These are phyloP conservation scores for Cyanidium caldarium DNA, from an alignment of 23 red algal species.

Conservation along the genomic window DNA sequence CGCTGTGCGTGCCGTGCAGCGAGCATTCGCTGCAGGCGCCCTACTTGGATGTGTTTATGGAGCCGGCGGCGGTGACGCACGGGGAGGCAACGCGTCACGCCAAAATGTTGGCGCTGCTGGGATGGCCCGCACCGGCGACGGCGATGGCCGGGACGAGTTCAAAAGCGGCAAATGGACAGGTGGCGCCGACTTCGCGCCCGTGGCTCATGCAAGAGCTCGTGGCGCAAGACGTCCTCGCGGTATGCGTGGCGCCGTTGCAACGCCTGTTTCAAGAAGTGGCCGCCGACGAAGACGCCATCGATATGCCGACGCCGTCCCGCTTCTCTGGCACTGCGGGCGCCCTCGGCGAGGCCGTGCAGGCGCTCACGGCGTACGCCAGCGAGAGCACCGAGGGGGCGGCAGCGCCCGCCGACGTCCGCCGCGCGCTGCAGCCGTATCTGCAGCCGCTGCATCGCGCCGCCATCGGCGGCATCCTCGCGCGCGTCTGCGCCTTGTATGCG, in stretches of 20 bases:
- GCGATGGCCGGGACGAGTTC: background rate
- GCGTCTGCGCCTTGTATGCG: constrained; percentile 55
- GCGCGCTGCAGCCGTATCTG: constrained; percentile 22
- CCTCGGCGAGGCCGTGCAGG: no score
- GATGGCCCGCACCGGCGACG: background rate
- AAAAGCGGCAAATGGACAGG: background rate
- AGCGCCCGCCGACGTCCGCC: background rate
- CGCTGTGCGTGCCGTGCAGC: constrained; percentile 58
- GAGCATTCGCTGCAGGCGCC: constrained; percentile 53
- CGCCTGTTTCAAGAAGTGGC: constrained; percentile 20
- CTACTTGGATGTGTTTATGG: constrained; percentile 37
- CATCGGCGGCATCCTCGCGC: constrained; percentile 59
- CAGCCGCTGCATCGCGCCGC: constrained; percentile 50
- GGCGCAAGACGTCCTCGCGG: constrained; percentile 16
- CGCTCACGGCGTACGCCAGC: background rate
- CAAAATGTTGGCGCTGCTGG: constrained; percentile 53
- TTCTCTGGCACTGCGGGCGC: no score
- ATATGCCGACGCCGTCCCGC: background rate
- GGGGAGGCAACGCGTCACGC: constrained; percentile 61
- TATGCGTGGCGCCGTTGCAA: constrained; percentile 29
- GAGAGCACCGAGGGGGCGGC: constrained; percentile 19
- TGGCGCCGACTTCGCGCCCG: background rate
- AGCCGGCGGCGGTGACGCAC: constrained; percentile 30
- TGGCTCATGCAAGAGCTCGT: constrained; percentile 40
- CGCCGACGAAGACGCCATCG: no score